Evolutionary conservation across 208 protist genomes (phyloP), one percentile per base, ranked within the genome.

Genomic region (Trypanosoma lewisi): DNA sequence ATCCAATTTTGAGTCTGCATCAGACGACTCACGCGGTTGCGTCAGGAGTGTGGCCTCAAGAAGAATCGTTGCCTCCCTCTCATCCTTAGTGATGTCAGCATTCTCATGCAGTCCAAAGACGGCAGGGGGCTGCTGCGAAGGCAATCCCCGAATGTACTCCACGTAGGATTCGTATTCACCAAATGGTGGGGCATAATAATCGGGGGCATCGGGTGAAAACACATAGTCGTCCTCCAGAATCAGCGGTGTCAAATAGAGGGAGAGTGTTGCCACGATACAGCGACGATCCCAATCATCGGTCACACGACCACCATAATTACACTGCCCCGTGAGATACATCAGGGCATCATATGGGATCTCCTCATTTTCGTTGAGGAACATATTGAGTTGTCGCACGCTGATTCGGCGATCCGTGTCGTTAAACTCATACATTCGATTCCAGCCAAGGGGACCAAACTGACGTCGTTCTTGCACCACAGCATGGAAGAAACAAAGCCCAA

Each of bases 381-480:
- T 97, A 63, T 96, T 76, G 55, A 98, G 82, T 82, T 99, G 97
- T 16, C 89, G 89, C 50, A 97, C 79, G 70, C 86, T 98, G 70
- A 98, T 98, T 60, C 91, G 87, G 36, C 98, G 83, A 68, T 98
- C 97, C 6, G 90, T 96, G 70, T 98, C 95, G 78, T 98, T 98
- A 89, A 99, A 98, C 82, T 98, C 96, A 80, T 98, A 99, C 33
- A 94, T 82, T 44, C 96, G 94, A 80, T 98, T 98, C 92, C 93
- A 99, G 23, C 97, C 97, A 14, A 99, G 77, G 1, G 96, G 83
- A 28, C 97, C 97, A 82, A 98, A 98, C 63, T 95, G 92, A 31
- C 96, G 89, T 14, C 97, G 82, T 75, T 98, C 96, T 78, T 98
- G 95, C 67, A 99, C 85, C 19, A 98, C 78, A n/a, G 95, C 91